Percentiles rank a stretch among this genome's conserved stretches.
These are phyloP conservation scores for Neurospora intermedia DNA, from an alignment of 495 filamentous ascomycete genomes.

Conservation along the genomic window DNA sequence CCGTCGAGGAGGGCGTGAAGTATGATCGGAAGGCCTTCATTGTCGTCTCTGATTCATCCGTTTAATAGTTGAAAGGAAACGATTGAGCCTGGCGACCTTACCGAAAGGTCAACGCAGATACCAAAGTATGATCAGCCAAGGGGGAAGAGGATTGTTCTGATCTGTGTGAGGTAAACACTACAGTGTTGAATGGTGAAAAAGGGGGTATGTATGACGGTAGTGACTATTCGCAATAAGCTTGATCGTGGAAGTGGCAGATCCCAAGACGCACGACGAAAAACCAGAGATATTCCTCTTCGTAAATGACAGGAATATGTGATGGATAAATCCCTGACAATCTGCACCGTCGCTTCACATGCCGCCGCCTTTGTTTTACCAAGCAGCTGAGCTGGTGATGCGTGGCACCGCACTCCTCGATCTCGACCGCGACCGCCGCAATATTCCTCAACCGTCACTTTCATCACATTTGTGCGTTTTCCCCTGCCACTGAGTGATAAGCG, in stretches of 20 bases:
- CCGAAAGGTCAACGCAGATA: not conserved
- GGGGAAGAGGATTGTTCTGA: not conserved
- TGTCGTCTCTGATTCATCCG: not conserved
- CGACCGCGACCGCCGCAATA: not conserved
- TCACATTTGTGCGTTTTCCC: not conserved
- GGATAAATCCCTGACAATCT: not conserved
- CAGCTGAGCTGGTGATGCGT: not conserved
- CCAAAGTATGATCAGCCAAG: not conserved
- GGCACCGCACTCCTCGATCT: not conserved
- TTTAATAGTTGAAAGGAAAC: not conserved
- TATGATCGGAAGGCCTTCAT: conserved; percentile 19
- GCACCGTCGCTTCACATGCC: not conserved
- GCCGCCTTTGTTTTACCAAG: not conserved
- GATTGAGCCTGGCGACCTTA: not conserved
- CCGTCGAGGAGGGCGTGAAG: conserved; percentile 7
- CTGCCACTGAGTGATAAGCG: not conserved
- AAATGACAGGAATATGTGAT: not conserved
- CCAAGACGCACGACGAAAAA: not conserved
- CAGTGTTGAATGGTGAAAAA: not conserved
- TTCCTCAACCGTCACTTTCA: not conserved
- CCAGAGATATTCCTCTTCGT: not conserved
- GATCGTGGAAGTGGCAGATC: not conserved
- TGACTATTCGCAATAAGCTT: not conserved
- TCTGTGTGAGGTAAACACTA: not conserved
- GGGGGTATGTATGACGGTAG: not conserved